Conservation (phyloP, 2,329 filamentous ascomycete genomes). For the Dothistroma septosporum region DNA sequence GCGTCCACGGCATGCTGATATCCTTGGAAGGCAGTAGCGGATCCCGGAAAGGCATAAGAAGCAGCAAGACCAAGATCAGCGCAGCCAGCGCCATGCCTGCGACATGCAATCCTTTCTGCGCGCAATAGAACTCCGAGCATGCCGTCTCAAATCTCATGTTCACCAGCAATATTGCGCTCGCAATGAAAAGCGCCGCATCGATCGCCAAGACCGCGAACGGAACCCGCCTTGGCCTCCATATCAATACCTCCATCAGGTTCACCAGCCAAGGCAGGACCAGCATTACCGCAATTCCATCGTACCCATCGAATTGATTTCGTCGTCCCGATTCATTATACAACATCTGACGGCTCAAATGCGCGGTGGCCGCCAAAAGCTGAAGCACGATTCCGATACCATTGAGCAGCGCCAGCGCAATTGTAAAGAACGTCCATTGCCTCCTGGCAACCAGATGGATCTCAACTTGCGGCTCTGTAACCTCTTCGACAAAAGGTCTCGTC, state of each 20-base stretch:
- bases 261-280: constrained; percentile 26
- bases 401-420: constrained; percentile 20
- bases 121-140: constrained; percentile 7
- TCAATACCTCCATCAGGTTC: constrained; percentile 20
- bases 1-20: constrained; percentile 56
- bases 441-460: constrained; percentile 33
- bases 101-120: constrained; percentile 1
- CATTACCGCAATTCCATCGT: constrained; percentile 10
- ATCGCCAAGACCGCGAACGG: constrained; percentile 27
- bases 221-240: constrained; percentile 27
- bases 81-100: constrained; percentile 38
- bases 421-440: constrained; percentile 23
- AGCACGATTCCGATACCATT: constrained; percentile 19
- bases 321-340: neutral
- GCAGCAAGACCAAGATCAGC: constrained; percentile 50
- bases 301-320: neutral
- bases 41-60: constrained; percentile 68
- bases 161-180: constrained; percentile 25
- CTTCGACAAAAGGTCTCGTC: constrained; percentile 50
- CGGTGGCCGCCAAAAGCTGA: constrained; percentile 13
- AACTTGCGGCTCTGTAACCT: constrained; percentile 28
- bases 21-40: constrained; percentile 50
- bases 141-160: constrained; percentile 1
- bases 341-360: neutral
- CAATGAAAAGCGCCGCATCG: constrained; percentile 22